phyloP scores from a whole-genome alignment of 2,329 filamentous ascomycete genomes.

The Botrytis tulipae region DNA sequence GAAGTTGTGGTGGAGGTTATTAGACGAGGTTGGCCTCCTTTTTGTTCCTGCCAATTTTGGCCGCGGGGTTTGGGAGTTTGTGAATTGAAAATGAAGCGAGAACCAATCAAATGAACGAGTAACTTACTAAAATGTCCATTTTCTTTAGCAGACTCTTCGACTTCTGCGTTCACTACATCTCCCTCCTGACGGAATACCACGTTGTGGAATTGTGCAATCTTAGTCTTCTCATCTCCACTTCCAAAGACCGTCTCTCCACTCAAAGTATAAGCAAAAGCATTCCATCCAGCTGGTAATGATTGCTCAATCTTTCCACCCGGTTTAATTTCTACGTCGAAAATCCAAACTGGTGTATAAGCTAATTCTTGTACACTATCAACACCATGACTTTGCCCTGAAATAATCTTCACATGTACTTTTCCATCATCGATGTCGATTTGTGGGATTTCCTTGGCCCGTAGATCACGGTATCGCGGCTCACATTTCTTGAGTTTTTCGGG shows the following conservation, averaged over 20 bases:
- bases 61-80: background rate
- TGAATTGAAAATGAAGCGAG: background rate
- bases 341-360: constrained; percentile 96
- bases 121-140: constrained; percentile 44
- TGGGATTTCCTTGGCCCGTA: constrained; percentile 78
- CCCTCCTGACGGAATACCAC: constrained; percentile 82
- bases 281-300: constrained; percentile 76
- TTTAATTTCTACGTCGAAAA: constrained; percentile 77
- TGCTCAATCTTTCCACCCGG: constrained; percentile 79
- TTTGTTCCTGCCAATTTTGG: background rate
- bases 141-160: constrained; percentile 62
- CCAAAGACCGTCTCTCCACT: constrained; percentile 67
- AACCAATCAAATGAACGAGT: constrained; percentile 14
- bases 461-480: constrained; percentile 88
- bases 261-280: constrained; percentile 85
- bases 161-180: constrained; percentile 70
- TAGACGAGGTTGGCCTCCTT: background rate
- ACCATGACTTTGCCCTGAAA: constrained; percentile 79
- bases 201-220: constrained; percentile 74
- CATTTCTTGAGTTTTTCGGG: constrained; percentile 78
- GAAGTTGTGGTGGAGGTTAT: background rate
- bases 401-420: constrained; percentile 81
- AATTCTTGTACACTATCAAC: constrained; percentile 86
- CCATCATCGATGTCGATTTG: constrained; percentile 66
- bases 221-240: constrained; percentile 48